A percentile compares a stretch with the other conserved stretches of the same genome.
phyloP scores from a whole-genome alignment of 2,329 filamentous ascomycete species.

The Trematosphaeria pertusa region DNA sequence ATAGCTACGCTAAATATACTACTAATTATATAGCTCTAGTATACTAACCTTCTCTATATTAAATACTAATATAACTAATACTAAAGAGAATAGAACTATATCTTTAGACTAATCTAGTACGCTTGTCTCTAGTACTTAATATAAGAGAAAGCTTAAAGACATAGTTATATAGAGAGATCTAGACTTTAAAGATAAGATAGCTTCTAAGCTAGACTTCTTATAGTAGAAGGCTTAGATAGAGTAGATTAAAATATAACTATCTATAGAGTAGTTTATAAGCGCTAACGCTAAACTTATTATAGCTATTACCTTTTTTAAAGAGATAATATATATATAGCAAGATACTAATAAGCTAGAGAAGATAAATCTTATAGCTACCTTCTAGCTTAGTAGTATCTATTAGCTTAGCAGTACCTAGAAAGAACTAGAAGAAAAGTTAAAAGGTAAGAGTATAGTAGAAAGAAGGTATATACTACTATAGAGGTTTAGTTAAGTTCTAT shows the following conservation, averaged over 20 bases:
- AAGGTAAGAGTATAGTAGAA: not conserved
- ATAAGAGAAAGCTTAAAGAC: too few species aligned
- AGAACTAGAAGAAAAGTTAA: slow-evolving; percentile 3
- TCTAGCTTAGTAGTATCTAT: too few species aligned
- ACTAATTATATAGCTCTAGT: not conserved
- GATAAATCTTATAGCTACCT: not conserved
- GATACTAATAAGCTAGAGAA: not conserved
- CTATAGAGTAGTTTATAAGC: slow-evolving; percentile 1
- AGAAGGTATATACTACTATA: not conserved
- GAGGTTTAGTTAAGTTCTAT: slow-evolving; percentile 6
- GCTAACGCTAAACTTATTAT: not conserved
- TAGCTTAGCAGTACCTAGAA: slow-evolving; percentile 1
- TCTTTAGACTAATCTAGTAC: too few species aligned
- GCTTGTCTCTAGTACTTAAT: too few species aligned
- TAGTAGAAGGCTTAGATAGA: slow-evolving; percentile 2
- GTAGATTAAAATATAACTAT: slow-evolving; percentile 4
- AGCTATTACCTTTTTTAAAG: not conserved
- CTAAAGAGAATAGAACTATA: too few species aligned
- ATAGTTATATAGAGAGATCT: too few species aligned
- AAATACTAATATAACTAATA: too few species aligned
- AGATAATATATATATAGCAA: slow-evolving; percentile 3
- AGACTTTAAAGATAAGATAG: too few species aligned
- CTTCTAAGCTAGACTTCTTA: slow-evolving; percentile 4
- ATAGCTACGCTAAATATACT: not conserved
- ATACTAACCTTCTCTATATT: not conserved